These are phyloP conservation scores for Cytospora chrysosperma DNA, from an alignment of 2,329 filamentous ascomycete species.

Conservation along the genomic window DNA sequence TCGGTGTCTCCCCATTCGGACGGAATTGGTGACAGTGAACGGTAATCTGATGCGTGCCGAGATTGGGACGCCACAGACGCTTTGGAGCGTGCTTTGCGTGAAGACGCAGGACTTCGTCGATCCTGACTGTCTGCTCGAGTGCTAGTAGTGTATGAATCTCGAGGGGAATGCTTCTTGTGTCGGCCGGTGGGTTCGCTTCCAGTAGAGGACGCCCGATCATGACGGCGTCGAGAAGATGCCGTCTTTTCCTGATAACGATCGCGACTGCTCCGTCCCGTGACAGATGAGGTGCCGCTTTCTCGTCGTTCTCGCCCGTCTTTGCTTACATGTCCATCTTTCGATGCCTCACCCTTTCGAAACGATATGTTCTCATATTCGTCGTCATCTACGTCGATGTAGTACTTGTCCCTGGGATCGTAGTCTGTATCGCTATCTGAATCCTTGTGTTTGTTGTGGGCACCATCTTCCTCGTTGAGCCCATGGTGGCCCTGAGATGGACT, in stretches of 20 bases:
- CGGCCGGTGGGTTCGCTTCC: background rate
- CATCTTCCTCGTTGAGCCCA: background rate
- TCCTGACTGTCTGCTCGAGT: background rate
- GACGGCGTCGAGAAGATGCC: background rate
- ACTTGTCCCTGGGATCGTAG: constrained; percentile 22
- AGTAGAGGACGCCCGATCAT: background rate
- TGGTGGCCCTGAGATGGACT: background rate
- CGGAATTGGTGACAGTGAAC: constrained; percentile 14
- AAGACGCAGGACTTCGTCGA: background rate
- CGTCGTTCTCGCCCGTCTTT: background rate
- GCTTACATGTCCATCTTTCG: background rate
- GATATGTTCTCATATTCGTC: constrained; percentile 18
- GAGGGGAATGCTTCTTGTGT: background rate
- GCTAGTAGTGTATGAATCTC: background rate
- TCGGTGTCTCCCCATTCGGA: constrained; percentile 17
- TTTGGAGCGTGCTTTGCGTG: background rate
- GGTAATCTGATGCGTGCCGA: constrained; percentile 9
- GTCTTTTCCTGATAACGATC: constrained; percentile 1
- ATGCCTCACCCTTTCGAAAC: background rate
- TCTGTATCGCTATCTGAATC: constrained; percentile 13
- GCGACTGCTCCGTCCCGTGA: background rate
- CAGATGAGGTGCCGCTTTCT: background rate
- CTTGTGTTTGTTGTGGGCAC: background rate
- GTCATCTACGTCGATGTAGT: constrained; percentile 18
- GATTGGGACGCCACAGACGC: background rate